Conservation (phyloP, 345 rosid species). For the Kandelia obovata region DNA sequence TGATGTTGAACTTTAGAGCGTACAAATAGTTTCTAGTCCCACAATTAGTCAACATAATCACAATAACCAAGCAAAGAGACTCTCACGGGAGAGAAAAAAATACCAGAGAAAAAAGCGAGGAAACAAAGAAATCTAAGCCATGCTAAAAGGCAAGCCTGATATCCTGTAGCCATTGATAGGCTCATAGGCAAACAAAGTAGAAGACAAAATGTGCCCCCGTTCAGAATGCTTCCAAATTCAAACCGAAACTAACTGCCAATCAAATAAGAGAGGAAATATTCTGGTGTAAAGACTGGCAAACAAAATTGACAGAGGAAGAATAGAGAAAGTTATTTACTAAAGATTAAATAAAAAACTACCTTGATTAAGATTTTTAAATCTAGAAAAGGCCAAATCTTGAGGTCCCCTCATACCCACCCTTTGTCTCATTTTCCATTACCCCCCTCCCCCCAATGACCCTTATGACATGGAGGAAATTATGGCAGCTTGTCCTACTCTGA, state of each 20-base stretch:
- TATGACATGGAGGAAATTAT: slow-evolving; percentile 66
- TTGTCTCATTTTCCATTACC: slow-evolving; percentile 40
- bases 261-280: background rate
- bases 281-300: too few relatives aligned
- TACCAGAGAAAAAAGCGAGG: background rate
- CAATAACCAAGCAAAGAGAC: slow-evolving; percentile 7
- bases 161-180: too few relatives aligned
- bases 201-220: too few relatives aligned
- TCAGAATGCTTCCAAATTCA: slow-evolving; percentile 5
- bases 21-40: background rate
- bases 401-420: slow-evolving; percentile 40
- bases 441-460: slow-evolving; percentile 31
- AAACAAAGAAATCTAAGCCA: background rate
- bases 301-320: too few relatives aligned
- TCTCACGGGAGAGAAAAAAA: background rate
- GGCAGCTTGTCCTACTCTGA: slow-evolving; percentile 32
- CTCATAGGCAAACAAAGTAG: too few relatives aligned
- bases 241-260: slow-evolving; percentile 43
- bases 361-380: background rate
- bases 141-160: background rate
- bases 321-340: too few relatives aligned
- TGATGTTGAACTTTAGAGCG: slow-evolving; percentile 17
- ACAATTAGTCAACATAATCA: slow-evolving; percentile 8
- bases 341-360: background rate
- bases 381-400: slow-evolving; percentile 21